Evolutionary conservation across 306 rosid genomes (phyloP), one percentile per base, ranked within the genome.

Genomic region (Comarum palustre): DNA sequence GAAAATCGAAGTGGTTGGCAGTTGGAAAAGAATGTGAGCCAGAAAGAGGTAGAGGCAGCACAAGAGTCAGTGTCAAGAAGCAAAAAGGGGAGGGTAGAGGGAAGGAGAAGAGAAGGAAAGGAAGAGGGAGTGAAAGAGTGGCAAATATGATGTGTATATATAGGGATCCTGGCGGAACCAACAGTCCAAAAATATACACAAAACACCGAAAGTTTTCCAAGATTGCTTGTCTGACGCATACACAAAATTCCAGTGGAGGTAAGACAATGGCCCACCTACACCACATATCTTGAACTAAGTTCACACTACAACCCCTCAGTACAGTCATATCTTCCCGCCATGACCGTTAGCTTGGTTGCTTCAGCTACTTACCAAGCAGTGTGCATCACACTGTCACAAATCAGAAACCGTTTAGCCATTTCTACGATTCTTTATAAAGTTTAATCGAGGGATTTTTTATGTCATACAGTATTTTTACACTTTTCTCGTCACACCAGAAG

Each of bases 141-240:
- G 69, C 32, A 50, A 73, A 20, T 27, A 39, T 52, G 45, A 57
- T 76, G 6, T 67, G 50, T 73, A 83, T 85, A 70, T 84, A 85
- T 88, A 68, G 76, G 74, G 54, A 24, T 29, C 54, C 54, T 36
- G 73, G 39, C 83, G 82, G 79, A 84, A 81, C 75, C 77, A 83
- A 77, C 75, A 69, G 84, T 83, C 87, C 74, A 78, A 86, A 81
- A 78, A 47, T 57, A 58, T 14, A 70, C 41, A 59, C 77, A 42
- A 61, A 10, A 82, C 92, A 79, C 98, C 98, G 97, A 93, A 93
- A 93, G 98, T 84, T 66, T 57, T 16, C 75, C 86, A 70, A 76
- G 86, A 86, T 85, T 80, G 83, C 91, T 86, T 88, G 96, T 81
- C 91, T 63, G 75, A 51, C 77, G 82, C 84, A 79, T 42, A 68